A percentile compares a stretch with the other conserved stretches of the same genome.
These are phyloP conservation scores for Meyerozyma athensensis DNA, from an alignment of 1,139 yeast genomes.

Conservation along the genomic window DNA sequence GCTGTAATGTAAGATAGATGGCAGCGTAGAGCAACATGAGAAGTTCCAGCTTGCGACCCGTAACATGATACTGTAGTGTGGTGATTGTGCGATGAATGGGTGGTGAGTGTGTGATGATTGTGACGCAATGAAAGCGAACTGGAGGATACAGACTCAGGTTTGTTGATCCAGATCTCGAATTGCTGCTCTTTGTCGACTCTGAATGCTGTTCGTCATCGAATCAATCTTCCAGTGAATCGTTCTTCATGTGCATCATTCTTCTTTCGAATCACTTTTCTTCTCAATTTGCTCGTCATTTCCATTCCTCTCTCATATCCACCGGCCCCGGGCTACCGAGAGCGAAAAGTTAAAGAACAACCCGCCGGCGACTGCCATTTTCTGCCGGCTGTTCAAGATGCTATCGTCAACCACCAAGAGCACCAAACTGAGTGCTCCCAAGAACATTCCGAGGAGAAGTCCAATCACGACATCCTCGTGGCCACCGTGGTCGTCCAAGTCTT, in stretches of 20 bases:
- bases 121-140: no score
- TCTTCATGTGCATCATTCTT: neutral
- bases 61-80: no score
- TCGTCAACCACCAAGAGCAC: slow-evolving; percentile 54
- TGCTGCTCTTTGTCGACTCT: no score
- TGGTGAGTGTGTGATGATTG: no score
- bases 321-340: slow-evolving; percentile 51
- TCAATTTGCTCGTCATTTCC: neutral
- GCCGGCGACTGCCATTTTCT: slow-evolving; percentile 56
- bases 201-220: no score
- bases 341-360: slow-evolving; percentile 58
- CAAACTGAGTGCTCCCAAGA: slow-evolving; percentile 58
- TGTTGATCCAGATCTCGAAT: no score
- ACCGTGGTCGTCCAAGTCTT: slow-evolving; percentile 31
- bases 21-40: neutral
- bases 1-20: neutral
- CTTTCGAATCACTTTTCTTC: no score
- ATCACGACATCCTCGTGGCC: slow-evolving; percentile 57
- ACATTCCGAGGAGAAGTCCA: slow-evolving; percentile 60
- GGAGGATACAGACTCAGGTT: no score
- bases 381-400: slow-evolving; percentile 51
- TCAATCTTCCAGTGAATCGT: no score
- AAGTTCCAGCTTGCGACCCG: no score
- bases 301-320: slow-evolving; percentile 29
- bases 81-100: no score